Percentiles rank a stretch among this genome's conserved stretches.
phyloP scores from a whole-genome alignment of 2,329 filamentous ascomycete species.

The Sporothrix phasma region DNA sequence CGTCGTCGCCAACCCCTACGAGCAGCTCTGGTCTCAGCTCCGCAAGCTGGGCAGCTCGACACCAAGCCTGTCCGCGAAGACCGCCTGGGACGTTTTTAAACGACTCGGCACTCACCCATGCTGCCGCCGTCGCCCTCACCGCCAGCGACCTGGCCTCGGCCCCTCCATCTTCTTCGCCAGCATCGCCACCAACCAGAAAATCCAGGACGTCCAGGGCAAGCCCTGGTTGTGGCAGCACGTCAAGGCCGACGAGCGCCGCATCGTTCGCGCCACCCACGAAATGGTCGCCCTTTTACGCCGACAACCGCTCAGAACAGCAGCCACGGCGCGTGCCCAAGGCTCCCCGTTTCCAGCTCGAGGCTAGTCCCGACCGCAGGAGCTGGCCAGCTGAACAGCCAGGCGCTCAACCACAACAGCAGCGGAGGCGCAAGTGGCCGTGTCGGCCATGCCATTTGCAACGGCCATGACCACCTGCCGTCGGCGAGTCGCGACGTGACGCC shows the following conservation, averaged over 20 bases:
- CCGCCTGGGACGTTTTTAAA: slow-evolving; percentile 80
- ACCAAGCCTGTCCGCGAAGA: slow-evolving; percentile 20
- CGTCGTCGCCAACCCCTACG: slow-evolving; percentile 80
- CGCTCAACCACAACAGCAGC: slow-evolving; percentile 36
- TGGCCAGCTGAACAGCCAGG: slow-evolving; percentile 41
- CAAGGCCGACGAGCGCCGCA: slow-evolving; percentile 59
- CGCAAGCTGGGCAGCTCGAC: slow-evolving; percentile 17
- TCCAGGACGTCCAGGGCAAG: slow-evolving; percentile 65
- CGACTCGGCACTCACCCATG: slow-evolving; percentile 74
- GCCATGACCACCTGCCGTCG: background rate
- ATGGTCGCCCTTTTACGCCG: slow-evolving; percentile 60
- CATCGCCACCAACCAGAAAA: slow-evolving; percentile 59
- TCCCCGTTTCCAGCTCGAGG: slow-evolving; percentile 50
- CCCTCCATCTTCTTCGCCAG: slow-evolving; percentile 81
- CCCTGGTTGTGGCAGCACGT: slow-evolving; percentile 87
- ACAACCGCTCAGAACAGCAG: slow-evolving; percentile 48
- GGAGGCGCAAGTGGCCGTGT: background rate
- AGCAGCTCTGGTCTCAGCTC: slow-evolving; percentile 71
- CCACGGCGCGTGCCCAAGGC: slow-evolving; percentile 22
- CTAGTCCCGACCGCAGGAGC: slow-evolving; percentile 38
- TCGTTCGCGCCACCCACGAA: slow-evolving; percentile 62
- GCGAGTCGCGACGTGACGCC: slow-evolving; percentile 18
- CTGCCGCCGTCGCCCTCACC: slow-evolving; percentile 72
- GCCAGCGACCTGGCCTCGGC: slow-evolving; percentile 74
- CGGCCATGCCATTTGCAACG: background rate